Conservation (phyloP, 331 rosid species). For the Dryas integrifolia region DNA sequence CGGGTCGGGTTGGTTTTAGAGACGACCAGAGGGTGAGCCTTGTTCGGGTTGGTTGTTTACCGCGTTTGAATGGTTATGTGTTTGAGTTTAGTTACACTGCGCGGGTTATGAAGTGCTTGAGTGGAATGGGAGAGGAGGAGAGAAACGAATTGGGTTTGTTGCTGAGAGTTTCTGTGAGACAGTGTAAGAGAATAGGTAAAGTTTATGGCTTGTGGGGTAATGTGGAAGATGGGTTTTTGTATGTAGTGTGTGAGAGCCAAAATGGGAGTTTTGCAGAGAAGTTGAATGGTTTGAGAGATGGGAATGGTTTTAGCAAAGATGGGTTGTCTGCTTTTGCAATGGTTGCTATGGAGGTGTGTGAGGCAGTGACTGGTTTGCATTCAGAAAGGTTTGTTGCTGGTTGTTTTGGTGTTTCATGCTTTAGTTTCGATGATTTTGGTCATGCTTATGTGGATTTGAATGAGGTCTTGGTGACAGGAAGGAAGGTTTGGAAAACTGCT, state of each 20-base stretch:
- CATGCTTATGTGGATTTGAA: conserved; percentile 54
- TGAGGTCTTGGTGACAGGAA: conserved; percentile 57
- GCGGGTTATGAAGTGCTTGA: conserved; percentile 59
- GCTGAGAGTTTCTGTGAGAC: conserved; percentile 48
- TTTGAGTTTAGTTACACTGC: conserved; percentile 56
- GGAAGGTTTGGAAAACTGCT: conserved; percentile 35
- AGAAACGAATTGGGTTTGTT: conserved; percentile 56
- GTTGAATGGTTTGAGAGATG: conserved; percentile 34
- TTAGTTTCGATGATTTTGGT: conserved; percentile 60
- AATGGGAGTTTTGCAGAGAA: conserved; percentile 35
- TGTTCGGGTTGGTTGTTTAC: conserved; percentile 43
- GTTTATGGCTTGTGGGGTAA: conserved; percentile 84
- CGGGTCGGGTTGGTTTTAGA: conserved; percentile 13
- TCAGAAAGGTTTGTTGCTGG: conserved; percentile 59
- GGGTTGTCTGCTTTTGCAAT: conserved; percentile 41
- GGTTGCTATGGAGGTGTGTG: conserved; percentile 54
- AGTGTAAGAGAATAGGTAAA: conserved; percentile 42
- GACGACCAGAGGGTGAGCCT: conserved; percentile 47
- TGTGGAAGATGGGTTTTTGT: conserved; percentile 52
- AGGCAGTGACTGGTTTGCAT: conserved; percentile 60
- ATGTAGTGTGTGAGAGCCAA: conserved; percentile 54
- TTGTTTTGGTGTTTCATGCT: conserved; percentile 54
- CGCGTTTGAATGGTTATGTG: conserved; percentile 16
- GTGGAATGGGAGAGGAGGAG: conserved; percentile 54
- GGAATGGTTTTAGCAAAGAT: conserved; percentile 35